Evolutionary conservation across 371 early-diverging fungal genomes (phyloP).

Genomic region (Umbelopsis sp.): DNA sequence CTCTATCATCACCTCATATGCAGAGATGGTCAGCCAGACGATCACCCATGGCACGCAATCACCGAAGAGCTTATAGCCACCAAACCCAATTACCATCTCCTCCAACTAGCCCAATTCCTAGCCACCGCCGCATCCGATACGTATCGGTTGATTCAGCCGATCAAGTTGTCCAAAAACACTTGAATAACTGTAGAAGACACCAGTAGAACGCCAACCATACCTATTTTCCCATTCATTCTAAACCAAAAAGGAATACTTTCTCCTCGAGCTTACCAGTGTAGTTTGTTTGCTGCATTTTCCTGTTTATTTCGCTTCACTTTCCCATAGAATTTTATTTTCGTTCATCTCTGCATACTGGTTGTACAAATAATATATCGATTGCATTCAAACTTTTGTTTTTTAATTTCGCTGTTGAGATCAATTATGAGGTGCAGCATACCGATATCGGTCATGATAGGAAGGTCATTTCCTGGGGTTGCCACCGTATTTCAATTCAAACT

Average conservation of each 20-base stretch:
- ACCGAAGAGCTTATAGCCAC: not conserved
- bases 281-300: not conserved
- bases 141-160: constrained; percentile 10
- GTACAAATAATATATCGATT: constrained; percentile 13
- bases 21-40: constrained; percentile 34
- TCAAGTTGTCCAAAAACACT: constrained; percentile 14
- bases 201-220: not conserved
- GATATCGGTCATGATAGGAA: not conserved
- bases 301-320: not conserved
- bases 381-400: constrained; percentile 4
- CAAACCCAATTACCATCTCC: constrained; percentile 4
- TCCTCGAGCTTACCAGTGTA: constrained; percentile 5
- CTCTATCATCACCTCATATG: constrained; percentile 3
- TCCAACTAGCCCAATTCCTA: constrained; percentile 7
- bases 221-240: not conserved
- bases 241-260: not conserved
- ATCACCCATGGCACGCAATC: constrained; percentile 18
- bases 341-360: constrained; percentile 13
- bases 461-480: not conserved
- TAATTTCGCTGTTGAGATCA: constrained; percentile 8
- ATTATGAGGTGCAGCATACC: not conserved
- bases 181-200: constrained; percentile 2
- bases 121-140: constrained; percentile 8
- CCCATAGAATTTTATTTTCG: constrained; percentile 20
- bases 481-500: constrained; percentile 8